These are phyloP conservation scores for Cunninghamia lanceolata DNA, from an alignment of 75 land plant species.

Conservation along the genomic window DNA sequence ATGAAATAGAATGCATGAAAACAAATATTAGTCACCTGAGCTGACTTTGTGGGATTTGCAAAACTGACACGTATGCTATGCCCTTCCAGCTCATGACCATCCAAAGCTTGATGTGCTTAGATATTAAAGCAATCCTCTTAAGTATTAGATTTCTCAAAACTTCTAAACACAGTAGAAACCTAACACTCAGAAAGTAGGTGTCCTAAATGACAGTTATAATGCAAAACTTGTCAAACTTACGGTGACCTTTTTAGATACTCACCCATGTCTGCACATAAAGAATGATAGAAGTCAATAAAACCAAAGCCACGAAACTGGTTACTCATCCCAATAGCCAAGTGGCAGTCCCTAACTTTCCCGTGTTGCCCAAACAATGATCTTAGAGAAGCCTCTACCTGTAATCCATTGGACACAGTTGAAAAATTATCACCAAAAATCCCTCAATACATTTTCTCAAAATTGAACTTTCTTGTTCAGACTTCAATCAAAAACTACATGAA, in stretches of 20 bases:
- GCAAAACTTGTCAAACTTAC: background rate
- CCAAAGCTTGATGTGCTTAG: constrained; percentile 31
- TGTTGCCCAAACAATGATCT: constrained; percentile 23
- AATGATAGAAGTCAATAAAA: constrained; percentile 29
- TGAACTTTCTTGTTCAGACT: background rate
- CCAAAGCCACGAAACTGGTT: constrained; percentile 26
- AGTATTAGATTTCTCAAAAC: background rate
- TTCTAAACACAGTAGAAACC: background rate
- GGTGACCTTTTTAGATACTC: background rate
- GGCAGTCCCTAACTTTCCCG: constrained; percentile 27
- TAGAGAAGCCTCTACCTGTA: constrained; percentile 20
- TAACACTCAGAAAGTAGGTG: background rate
- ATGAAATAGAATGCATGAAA: background rate
- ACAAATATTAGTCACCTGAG: constrained; percentile 14
- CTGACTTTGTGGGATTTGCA: constrained; percentile 36
- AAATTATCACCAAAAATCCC: background rate
- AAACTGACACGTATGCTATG: constrained; percentile 30
- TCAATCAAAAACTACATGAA: background rate
- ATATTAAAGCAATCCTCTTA: background rate
- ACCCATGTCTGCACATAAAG: constrained; percentile 28
- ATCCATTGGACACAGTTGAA: background rate
- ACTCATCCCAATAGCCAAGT: constrained; percentile 21
- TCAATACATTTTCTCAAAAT: background rate
- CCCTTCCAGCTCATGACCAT: constrained; percentile 21
- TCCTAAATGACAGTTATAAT: background rate